These are phyloP conservation scores for Tricholoma hemisulphureum DNA, from an alignment of 768 basidiomycete genomes.

Conservation along the genomic window DNA sequence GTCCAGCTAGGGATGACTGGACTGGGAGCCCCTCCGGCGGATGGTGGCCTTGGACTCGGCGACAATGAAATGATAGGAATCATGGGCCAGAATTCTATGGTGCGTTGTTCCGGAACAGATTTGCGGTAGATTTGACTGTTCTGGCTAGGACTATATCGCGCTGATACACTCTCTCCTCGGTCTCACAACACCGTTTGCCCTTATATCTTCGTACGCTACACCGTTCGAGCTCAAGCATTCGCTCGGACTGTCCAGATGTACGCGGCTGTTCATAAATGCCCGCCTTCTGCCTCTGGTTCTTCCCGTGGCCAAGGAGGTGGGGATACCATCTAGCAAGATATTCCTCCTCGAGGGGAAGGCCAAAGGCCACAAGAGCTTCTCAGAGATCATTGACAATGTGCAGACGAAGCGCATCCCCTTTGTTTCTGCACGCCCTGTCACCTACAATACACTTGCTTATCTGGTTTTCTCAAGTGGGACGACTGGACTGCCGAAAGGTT, in stretches of 20 bases:
- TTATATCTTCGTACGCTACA: conserved; percentile 56
- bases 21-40: conserved; percentile 39
- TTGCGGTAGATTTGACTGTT: not conserved
- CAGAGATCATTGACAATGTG: conserved; percentile 38
- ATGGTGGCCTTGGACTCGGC: conserved; percentile 58
- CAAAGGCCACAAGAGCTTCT: conserved; percentile 41
- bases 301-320: conserved; percentile 35
- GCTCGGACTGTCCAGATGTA: conserved; percentile 47
- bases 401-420: conserved; percentile 15
- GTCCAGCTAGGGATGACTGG: conserved; percentile 58
- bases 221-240: conserved; percentile 54
- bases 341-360: conserved; percentile 45
- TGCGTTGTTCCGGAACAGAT: conserved; percentile 29
- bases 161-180: conserved; percentile 49
- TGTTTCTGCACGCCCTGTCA: conserved; percentile 9
- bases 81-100: conserved; percentile 67
- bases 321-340: conserved; percentile 41
- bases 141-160: conserved; percentile 49
- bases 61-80: conserved; percentile 62
- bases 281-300: conserved; percentile 41
- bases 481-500: conserved; percentile 24
- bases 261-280: conserved; percentile 54
- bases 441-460: conserved; percentile 22
- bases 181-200: conserved; percentile 50
- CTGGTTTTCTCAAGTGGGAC: conserved; percentile 25